Percentiles rank a stretch among this genome's conserved stretches.
phyloP scores from a whole-genome alignment of 192 early-diverging fungal species.

The Umbelopsis isabellina region DNA sequence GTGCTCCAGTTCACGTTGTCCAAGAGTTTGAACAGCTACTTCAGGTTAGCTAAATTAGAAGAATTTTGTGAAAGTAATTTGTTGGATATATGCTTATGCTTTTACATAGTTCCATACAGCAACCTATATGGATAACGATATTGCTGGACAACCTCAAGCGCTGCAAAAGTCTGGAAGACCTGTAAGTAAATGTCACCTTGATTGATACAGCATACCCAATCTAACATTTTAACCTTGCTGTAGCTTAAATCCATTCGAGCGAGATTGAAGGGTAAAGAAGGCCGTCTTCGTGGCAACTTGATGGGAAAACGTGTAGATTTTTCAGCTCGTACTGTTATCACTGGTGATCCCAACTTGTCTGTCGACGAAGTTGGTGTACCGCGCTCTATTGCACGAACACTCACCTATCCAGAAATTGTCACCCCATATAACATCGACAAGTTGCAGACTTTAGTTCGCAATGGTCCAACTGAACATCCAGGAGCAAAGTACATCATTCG shows the following conservation, averaged over 20 bases:
- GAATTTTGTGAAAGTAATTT: not conserved
- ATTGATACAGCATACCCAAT: not conserved
- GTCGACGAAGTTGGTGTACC: constrained; percentile 99
- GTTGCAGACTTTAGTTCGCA: constrained; percentile 84
- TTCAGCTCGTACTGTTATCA: constrained; percentile 98
- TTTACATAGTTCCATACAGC: constrained; percentile 82
- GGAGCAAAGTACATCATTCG: constrained; percentile 97
- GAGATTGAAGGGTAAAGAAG: constrained; percentile 98
- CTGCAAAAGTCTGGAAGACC: constrained; percentile 93
- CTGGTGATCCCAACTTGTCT: constrained; percentile 96
- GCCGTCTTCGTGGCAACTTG: constrained; percentile 96
- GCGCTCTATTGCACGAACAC: constrained; percentile 93
- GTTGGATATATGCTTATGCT: not conserved
- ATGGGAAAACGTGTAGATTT: constrained; percentile 99
- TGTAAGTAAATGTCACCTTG: constrained; percentile 46
- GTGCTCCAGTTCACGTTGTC: constrained; percentile 85
- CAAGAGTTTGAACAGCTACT: constrained; percentile 86
- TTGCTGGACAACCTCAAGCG: constrained; percentile 87
- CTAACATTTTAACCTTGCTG: not conserved
- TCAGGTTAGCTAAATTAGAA: constrained; percentile 39
- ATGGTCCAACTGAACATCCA: constrained; percentile 91
- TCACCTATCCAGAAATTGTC: constrained; percentile 97
- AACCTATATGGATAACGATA: constrained; percentile 98
- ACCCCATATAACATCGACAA: constrained; percentile 95
- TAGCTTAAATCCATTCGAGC: constrained; percentile 92